Base-by-base conservation (phyloP, 768 basidiomycete species). In the Russula vinacea region DNA sequence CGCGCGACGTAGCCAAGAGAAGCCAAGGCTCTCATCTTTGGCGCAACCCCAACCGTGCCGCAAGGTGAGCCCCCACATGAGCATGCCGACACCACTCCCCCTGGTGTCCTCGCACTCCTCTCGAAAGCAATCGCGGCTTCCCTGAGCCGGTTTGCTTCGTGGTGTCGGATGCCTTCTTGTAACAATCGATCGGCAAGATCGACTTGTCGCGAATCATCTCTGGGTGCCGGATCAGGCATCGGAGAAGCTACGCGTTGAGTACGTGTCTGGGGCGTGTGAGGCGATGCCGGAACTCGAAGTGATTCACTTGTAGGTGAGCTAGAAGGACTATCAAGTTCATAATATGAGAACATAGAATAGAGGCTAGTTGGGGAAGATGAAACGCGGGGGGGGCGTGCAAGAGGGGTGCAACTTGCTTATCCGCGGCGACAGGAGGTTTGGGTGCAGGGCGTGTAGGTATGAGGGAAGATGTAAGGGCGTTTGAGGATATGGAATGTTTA, bases 21-120 rank as follows among this genome's bases (percentile, higher is more conserved):
- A 95, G 10, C 85, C 93, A 44, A 78, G 75, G 73, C 81, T 84
- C 74, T 94, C 91, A 69, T 92, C 85, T 80, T 89, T 87, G 72
- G 80, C 76, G 68, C 86, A 85, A 3, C 93, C 94, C 93, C 94
- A 96, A 2, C 92, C 93, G 72, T 93, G 90, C 57, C 93, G 79
- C 70, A 94, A 76, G 35, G 91, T 79, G 47, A 96, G 76, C 0
- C 93, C 94, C 83, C 89, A 94, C 90, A 96, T 92, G 64, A 95
- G 75, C 92, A 94, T 94, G 19, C 94, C 94, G 5, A 92, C 85
- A 2, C 88, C 88, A 70, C 89, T 93, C 1, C 92, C 94, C 92
- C 92, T 56, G 79, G 76, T 65, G 83, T 78, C 58, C 78, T 89
- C 13, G 91, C 91, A 52, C 86, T 84, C 74, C 81, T 82, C 76